A percentile compares a stretch with the other conserved stretches of the same genome.
Conservation (phyloP, 192 early-diverging fungal genomes). For the Entomortierella beljakovae region DNA sequence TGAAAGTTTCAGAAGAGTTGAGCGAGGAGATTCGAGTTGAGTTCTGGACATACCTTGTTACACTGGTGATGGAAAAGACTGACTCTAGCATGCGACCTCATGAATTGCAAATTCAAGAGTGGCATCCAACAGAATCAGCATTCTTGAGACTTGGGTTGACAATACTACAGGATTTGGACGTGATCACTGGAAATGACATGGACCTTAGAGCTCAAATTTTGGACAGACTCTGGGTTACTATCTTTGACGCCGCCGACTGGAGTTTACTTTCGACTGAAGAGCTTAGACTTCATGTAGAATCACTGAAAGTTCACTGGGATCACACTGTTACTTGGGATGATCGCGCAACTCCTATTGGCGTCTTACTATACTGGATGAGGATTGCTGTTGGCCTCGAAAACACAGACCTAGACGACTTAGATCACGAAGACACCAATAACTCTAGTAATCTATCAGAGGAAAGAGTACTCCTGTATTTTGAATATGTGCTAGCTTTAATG, state of each 20-base stretch:
- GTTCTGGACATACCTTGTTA: constrained; percentile 41
- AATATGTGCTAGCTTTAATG: constrained; percentile 24
- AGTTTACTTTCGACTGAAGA: constrained; percentile 3
- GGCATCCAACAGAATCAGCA: constrained; percentile 22
- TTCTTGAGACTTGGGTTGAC: constrained; percentile 30
- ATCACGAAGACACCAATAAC: background rate
- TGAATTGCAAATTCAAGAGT: background rate
- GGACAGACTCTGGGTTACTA: constrained; percentile 16
- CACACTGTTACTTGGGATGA: constrained; percentile 28
- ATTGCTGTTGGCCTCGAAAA: constrained; percentile 42
- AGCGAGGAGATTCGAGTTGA: constrained; percentile 21
- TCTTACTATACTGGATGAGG: constrained; percentile 44
- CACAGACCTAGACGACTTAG: constrained; percentile 15
- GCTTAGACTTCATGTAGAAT: constrained; percentile 3
- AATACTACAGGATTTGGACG: constrained; percentile 25
- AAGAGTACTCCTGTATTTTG: constrained; percentile 34
- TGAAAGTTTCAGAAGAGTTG: constrained; percentile 12
- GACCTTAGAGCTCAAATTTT: constrained; percentile 33
- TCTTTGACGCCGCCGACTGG: constrained; percentile 34
- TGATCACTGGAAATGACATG: constrained; percentile 22
- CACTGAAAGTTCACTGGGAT: constrained; percentile 27
- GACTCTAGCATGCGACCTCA: constrained; percentile 27
- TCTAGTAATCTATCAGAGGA: background rate
- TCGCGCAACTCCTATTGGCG: constrained; percentile 19
- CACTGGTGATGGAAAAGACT: constrained; percentile 35